A percentile compares a stretch with the other conserved stretches of the same genome.
These are phyloP conservation scores for Diaporthe amygdali DNA, from an alignment of 2,329 filamentous ascomycete genomes.

Conservation along the genomic window DNA sequence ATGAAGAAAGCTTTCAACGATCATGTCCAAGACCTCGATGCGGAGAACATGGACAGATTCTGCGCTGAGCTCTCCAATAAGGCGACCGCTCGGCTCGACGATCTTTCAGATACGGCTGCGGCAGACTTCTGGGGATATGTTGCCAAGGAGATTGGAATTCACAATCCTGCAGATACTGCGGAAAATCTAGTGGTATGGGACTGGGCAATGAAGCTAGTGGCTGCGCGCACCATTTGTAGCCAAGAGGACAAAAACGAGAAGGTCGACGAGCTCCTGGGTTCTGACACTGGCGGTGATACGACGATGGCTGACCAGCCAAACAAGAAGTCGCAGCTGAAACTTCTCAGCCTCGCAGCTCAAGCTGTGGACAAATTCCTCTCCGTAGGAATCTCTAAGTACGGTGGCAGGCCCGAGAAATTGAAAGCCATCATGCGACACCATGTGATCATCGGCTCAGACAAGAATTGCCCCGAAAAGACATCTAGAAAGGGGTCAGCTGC, in stretches of 20 bases:
- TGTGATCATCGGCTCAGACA: not conserved
- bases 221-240: not conserved
- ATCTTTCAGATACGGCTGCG: not conserved
- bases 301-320: not conserved
- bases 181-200: not conserved
- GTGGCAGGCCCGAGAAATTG: not conserved
- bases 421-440: not conserved
- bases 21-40: not conserved
- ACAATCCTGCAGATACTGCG: not conserved
- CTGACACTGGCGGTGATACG: not conserved
- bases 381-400: not conserved
- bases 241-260: not conserved
- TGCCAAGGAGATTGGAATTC: not conserved
- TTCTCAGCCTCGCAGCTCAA: not conserved
- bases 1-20: not conserved
- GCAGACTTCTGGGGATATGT: not conserved
- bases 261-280: no score
- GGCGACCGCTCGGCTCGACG: not conserved
- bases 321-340: not conserved
- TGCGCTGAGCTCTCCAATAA: not conserved
- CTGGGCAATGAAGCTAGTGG: constrained; percentile 1
- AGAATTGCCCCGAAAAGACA: no score
- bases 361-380: not conserved
- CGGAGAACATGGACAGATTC: not conserved
- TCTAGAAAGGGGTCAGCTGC: no score